These are phyloP conservation scores for Talaromyces rugulosus DNA, from an alignment of 2,329 filamentous ascomycete species.

Conservation along the genomic window DNA sequence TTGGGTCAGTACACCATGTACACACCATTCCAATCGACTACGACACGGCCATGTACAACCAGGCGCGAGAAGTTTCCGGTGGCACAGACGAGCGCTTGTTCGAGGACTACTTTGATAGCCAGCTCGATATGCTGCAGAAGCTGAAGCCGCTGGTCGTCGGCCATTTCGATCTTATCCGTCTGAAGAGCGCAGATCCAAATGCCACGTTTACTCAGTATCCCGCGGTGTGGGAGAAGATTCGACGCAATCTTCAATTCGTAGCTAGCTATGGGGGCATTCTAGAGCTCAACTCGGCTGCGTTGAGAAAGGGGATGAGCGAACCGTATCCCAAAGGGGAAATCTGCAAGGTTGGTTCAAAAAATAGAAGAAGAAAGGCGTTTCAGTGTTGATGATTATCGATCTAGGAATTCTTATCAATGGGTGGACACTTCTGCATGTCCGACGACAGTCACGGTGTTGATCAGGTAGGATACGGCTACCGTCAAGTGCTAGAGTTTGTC, in stretches of 20 bases:
- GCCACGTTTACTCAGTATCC: conserved; percentile 55
- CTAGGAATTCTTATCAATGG: conserved; percentile 66
- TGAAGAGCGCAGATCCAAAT: conserved; percentile 68
- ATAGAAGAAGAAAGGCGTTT: background rate
- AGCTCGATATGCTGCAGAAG: conserved; percentile 71
- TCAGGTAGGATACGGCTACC: conserved; percentile 84
- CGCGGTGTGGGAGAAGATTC: conserved; percentile 68
- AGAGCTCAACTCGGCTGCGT: conserved; percentile 81
- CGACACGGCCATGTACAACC: conserved; percentile 62
- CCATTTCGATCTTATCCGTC: conserved; percentile 86
- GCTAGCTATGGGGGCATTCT: conserved; percentile 73
- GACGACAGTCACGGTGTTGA: conserved; percentile 90
- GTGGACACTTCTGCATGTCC: conserved; percentile 81
- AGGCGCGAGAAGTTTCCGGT: conserved; percentile 54
- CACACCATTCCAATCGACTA: conserved; percentile 86
- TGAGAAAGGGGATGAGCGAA: conserved; percentile 86
- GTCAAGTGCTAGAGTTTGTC: conserved; percentile 65
- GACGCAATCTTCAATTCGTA: conserved; percentile 70
- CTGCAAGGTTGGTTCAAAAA: conserved; percentile 47
- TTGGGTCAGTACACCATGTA: conserved; percentile 90
- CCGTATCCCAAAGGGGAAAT: conserved; percentile 81
- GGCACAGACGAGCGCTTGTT: conserved; percentile 70
- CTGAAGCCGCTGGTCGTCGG: conserved; percentile 76
- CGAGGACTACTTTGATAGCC: conserved; percentile 81
- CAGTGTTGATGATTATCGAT: background rate